Base-by-base conservation (phyloP, 352 stramenopile genomes). In the Phytopythium montanum region DNA sequence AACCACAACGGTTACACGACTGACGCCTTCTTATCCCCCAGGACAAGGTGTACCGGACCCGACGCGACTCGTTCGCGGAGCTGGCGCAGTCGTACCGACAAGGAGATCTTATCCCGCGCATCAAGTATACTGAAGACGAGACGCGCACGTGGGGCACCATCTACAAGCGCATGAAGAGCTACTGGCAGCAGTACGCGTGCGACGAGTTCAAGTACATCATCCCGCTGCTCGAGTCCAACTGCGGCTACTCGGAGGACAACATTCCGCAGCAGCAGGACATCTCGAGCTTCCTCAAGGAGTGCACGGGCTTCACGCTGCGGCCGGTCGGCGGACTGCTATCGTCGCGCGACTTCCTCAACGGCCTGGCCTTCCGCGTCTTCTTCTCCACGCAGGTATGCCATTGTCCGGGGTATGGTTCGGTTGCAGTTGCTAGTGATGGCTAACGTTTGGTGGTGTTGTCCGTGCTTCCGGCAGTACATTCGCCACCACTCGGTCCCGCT, bases 291-390 rank as follows among this genome's bases (percentile, higher is more conserved):
- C 74, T 99, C 1, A 85, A 97, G 56, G 69, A 94, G 49, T 94
- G 85, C 68, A 98, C 95, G n/a, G 92, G 85, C 28, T 94, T 92
- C 65, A 88, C 77, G 33, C 75, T 99, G 55, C 83, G 96, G 52
- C 97, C 97, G 2, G 96, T 99, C 6, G 88, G 94, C 21, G 97
- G 97, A 25, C 72, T 99, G 25, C 76, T 99, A n/a, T 97, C 89
- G 36, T 97, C 92, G 44, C 87, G 97, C 25, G 96, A 99, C 64
- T 99, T 99, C 68, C 75, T 99, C 9, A 99, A 98, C 72, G 97
- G 92, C 33, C 76, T 99, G 34, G 96, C 97, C 4, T 99, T 99
- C 79, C 90, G 96, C n/a, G 94, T 97, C 0, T 99, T 99, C 75
- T 99, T 98, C 75, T 98, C 86, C 33, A 99, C 97, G 6, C 96